These are phyloP conservation scores for Pichia sorboxylosa DNA, from an alignment of 1,139 yeast species.

Conservation along the genomic window DNA sequence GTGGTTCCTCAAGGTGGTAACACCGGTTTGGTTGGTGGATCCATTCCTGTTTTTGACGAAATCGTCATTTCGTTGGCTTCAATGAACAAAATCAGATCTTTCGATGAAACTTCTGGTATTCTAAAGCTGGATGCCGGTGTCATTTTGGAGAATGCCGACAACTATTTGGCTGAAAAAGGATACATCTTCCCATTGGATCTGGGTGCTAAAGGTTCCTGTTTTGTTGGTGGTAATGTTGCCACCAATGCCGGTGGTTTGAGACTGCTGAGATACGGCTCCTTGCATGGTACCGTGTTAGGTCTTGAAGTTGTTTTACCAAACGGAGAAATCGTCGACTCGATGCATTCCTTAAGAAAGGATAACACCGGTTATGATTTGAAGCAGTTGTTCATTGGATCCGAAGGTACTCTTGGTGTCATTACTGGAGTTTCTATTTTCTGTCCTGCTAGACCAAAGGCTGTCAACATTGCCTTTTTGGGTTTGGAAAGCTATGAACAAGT, in stretches of 20 bases:
- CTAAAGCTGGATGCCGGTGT: conserved; percentile 87
- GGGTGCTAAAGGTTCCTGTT: conserved; percentile 97
- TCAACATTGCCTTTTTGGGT: conserved; percentile 83
- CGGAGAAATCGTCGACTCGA: conserved; percentile 71
- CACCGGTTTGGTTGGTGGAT: conserved; percentile 94
- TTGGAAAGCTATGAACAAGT: conserved; percentile 73
- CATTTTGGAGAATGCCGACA: conserved; percentile 77
- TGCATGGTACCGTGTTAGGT: conserved; percentile 88
- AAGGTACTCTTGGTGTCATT: conserved; percentile 82
- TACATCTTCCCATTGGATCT: conserved; percentile 88
- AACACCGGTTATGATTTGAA: conserved; percentile 91
- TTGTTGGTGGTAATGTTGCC: conserved; percentile 91
- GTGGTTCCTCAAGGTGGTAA: conserved; percentile 97
- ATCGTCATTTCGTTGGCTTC: conserved; percentile 58
- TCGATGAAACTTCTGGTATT: conserved; percentile 76
- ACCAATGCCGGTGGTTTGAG: conserved; percentile 96
- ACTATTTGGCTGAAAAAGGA: conserved; percentile 64
- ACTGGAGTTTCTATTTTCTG: conserved; percentile 86
- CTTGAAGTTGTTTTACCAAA: conserved; percentile 85
- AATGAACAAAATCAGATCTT: conserved; percentile 69
- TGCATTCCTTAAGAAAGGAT: conserved; percentile 80
- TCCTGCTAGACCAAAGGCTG: conserved; percentile 82
- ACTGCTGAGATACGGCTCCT: conserved; percentile 77
- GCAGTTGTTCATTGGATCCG: conserved; percentile 86
- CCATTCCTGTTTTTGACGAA: conserved; percentile 88